Evolutionary conservation across 140 eudicot genomes (phyloP).

Genomic region (Senecio squalidus): DNA sequence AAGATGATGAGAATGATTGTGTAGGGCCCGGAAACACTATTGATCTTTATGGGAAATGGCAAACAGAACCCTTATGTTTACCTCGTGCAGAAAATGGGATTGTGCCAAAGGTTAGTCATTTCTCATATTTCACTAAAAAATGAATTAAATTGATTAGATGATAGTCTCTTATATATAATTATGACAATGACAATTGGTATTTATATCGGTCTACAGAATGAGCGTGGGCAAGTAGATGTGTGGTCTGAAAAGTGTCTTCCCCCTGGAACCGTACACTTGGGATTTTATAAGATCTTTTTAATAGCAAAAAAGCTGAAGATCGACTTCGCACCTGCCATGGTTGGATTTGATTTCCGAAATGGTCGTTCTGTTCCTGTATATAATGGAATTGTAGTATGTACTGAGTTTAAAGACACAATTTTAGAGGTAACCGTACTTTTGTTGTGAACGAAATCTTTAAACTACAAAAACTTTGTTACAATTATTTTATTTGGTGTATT

Average conservation of each 20-base stretch:
- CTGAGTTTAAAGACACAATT: constrained; percentile 75
- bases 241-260: constrained; percentile 99
- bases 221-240: constrained; percentile 92
- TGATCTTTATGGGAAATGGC: constrained; percentile 87
- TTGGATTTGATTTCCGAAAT: constrained; percentile 88
- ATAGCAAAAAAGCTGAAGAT: constrained; percentile 69
- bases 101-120: constrained; percentile 67
- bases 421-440: constrained; percentile 52
- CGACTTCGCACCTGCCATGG: constrained; percentile 95
- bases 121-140: neutral
- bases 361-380: constrained; percentile 73
- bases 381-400: constrained; percentile 88
- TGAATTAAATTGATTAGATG: neutral
- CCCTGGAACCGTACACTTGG: constrained; percentile 91
- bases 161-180: neutral
- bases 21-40: constrained; percentile 41
- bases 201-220: constrained; percentile 47
- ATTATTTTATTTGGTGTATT: neutral
- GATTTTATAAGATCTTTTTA: constrained; percentile 57
- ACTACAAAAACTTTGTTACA: too few species aligned
- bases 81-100: constrained; percentile 81
- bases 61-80: constrained; percentile 72
- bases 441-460: neutral
- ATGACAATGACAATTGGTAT: constrained; percentile 24
- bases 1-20: constrained; percentile 45